phyloP scores from a whole-genome alignment of 2,329 filamentous ascomycete genomes.

The Aspergillus ochraceus region DNA sequence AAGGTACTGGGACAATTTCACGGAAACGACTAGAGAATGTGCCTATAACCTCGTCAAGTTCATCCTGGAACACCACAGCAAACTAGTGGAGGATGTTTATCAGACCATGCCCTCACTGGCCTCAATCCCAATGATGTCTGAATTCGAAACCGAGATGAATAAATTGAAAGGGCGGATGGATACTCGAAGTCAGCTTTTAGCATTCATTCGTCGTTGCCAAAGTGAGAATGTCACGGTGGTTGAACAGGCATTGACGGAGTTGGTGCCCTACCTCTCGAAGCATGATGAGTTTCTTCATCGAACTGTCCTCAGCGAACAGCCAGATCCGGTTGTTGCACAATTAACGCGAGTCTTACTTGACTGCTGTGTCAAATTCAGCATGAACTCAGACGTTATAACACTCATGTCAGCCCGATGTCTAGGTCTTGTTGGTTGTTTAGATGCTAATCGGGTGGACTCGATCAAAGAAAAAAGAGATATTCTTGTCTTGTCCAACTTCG shows the following conservation, averaged over 20 bases:
- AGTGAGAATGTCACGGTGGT: conserved; percentile 89
- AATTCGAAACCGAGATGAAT: conserved; percentile 66
- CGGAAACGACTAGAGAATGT: conserved; percentile 57
- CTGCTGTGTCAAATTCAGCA: conserved; percentile 77
- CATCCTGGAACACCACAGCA: conserved; percentile 64
- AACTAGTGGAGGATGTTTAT: conserved; percentile 65
- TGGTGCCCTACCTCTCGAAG: conserved; percentile 68
- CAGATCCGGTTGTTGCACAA: conserved; percentile 69
- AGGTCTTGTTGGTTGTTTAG: conserved; percentile 85
- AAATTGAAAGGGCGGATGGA: conserved; percentile 66
- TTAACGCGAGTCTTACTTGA: conserved; percentile 80
- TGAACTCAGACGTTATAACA: conserved; percentile 65
- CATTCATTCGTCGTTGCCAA: conserved; percentile 71
- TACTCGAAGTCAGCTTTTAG: conserved; percentile 63
- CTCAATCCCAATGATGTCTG: conserved; percentile 67
- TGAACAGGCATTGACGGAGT: conserved; percentile 74
- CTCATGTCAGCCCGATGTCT: conserved; percentile 77
- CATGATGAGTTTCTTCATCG: conserved; percentile 79
- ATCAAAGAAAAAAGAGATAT: conserved; percentile 78
- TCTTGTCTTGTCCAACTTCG: conserved; percentile 84
- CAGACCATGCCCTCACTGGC: conserved; percentile 76
- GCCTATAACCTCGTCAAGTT: conserved; percentile 64
- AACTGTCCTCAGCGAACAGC: conserved; percentile 78
- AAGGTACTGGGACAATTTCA: conserved; percentile 73
- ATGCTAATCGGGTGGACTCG: conserved; percentile 84